These are phyloP conservation scores for Botryobasidium botryosum DNA, from an alignment of 768 basidiomycete species.

Conservation along the genomic window DNA sequence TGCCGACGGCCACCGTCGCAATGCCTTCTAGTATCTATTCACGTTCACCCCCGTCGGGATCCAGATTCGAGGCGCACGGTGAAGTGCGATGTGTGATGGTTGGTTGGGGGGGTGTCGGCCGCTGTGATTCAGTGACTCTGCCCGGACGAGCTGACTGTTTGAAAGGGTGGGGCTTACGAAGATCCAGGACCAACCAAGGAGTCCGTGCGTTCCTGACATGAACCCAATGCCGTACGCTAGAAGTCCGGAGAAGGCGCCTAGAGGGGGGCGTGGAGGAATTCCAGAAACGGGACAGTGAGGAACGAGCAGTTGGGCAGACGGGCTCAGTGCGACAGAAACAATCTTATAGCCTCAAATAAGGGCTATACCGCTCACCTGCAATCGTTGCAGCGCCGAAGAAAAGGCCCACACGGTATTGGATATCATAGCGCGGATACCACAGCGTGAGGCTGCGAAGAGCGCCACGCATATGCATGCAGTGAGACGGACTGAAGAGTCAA, in stretches of 20 bases:
- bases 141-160: too few species aligned
- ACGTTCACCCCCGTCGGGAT: too few species aligned
- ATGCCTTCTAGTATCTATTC: slow-evolving; percentile 50
- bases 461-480: too few species aligned
- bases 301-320: too few species aligned
- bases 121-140: too few species aligned
- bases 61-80: too few species aligned
- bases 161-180: slow-evolving; percentile 30
- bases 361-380: slow-evolving; percentile 23
- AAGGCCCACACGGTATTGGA: slow-evolving; percentile 41
- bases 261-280: neutral
- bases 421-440: slow-evolving; percentile 49
- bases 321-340: too few species aligned
- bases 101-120: too few species aligned
- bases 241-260: slow-evolving; percentile 4
- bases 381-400: slow-evolving; percentile 51
- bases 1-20: slow-evolving; percentile 37
- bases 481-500: too few species aligned
- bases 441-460: slow-evolving; percentile 34
- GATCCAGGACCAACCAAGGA: slow-evolving; percentile 51
- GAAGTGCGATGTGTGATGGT: too few species aligned
- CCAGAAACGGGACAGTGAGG: neutral
- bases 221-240: slow-evolving; percentile 4
- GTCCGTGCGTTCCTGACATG: slow-evolving; percentile 16
- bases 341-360: too few species aligned